These are phyloP conservation scores for Tulasnella sp. DNA, from an alignment of 768 basidiomycete genomes.

Conservation along the genomic window DNA sequence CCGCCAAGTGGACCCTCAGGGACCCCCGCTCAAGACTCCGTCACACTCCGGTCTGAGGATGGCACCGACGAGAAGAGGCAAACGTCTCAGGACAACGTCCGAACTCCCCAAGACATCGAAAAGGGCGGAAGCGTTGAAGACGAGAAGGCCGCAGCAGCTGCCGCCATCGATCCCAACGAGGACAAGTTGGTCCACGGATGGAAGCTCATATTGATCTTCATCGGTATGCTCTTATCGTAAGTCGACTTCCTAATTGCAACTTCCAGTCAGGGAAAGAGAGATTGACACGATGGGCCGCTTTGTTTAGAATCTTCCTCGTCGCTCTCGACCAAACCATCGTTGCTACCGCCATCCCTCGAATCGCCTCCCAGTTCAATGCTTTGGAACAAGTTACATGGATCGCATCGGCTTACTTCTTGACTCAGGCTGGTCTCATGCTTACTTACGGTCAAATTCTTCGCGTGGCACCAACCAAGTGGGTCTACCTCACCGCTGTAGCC, in stretches of 20 bases:
- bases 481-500: constrained; percentile 39
- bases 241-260: background rate
- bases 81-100: background rate
- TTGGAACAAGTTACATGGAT: constrained; percentile 37
- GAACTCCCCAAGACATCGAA: background rate
- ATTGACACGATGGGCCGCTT: background rate
- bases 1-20: too few species aligned
- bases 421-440: constrained; percentile 35
- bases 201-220: constrained; percentile 23
- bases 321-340: constrained; percentile 34
- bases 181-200: background rate
- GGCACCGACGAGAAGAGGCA: constrained; percentile 22
- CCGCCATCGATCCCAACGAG: background rate
- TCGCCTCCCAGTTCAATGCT: constrained; percentile 34
- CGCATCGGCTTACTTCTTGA: constrained; percentile 36
- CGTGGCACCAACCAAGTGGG: constrained; percentile 43
- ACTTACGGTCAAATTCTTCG: constrained; percentile 35
- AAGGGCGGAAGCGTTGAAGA: background rate
- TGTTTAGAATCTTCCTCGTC: constrained; percentile 27
- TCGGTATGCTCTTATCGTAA: constrained; percentile 24
- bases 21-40: background rate
- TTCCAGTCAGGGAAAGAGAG: background rate
- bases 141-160: background rate
- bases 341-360: constrained; percentile 33
- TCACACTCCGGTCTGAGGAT: background rate